These are phyloP conservation scores for Leccinum rimulosum DNA, from an alignment of 768 basidiomycete genomes.

Conservation along the genomic window DNA sequence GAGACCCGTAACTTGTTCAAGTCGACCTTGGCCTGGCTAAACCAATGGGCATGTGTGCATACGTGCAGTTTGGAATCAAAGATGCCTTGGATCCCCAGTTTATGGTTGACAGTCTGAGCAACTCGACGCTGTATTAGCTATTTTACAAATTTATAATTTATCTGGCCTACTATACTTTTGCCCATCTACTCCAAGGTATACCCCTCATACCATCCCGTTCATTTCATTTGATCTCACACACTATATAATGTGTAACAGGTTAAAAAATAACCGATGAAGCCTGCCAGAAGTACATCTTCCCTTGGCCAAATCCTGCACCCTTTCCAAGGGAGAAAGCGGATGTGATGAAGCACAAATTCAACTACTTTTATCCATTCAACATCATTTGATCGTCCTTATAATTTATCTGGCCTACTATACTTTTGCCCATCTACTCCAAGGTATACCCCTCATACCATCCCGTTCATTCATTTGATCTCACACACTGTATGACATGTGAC, in stretches of 20 bases:
- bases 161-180: slow-evolving; percentile 96
- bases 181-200: slow-evolving; percentile 88
- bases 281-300: slow-evolving; percentile 88
- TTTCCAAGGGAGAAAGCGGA: slow-evolving; percentile 77
- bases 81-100: slow-evolving; percentile 94
- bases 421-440: slow-evolving; percentile 85
- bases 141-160: slow-evolving; percentile 39
- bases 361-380: slow-evolving; percentile 98
- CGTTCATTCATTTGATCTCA: not conserved
- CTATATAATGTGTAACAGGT: slow-evolving; percentile 53
- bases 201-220: no score
- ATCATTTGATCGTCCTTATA: slow-evolving; percentile 13
- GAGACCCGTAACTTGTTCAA: slow-evolving; percentile 94
- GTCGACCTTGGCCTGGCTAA: slow-evolving; percentile 91
- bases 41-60: slow-evolving; percentile 98
- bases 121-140: slow-evolving; percentile 70
- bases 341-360: slow-evolving; percentile 82
- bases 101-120: slow-evolving; percentile 94
- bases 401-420: slow-evolving; percentile 90
- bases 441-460: slow-evolving; percentile 41
- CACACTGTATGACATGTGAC: slow-evolving; percentile 19
- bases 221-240: not conserved
- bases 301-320: slow-evolving; percentile 66
- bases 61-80: slow-evolving; percentile 95
- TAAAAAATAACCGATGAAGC: slow-evolving; percentile 96